phyloP scores from a whole-genome alignment of 192 early-diverging fungal species.

The Rhizophagus sp. region DNA sequence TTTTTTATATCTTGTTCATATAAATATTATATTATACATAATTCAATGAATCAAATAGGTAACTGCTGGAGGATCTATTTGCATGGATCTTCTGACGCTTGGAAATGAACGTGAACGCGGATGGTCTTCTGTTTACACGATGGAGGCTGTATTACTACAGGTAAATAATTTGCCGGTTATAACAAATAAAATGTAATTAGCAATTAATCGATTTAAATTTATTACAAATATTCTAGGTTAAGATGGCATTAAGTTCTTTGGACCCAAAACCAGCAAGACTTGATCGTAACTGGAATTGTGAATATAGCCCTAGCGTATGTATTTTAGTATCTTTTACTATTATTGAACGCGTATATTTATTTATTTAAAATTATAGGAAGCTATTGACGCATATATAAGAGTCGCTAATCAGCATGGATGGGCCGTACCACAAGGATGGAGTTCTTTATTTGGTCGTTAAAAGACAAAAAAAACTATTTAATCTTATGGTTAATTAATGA shows the following conservation, averaged over 20 bases:
- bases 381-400: conserved; percentile 40
- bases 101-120: conserved; percentile 31
- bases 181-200: no score
- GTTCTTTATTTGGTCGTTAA: conserved; percentile 18
- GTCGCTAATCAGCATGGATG: conserved; percentile 40
- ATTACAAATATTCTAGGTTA: conserved; percentile 15
- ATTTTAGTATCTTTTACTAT: neutral
- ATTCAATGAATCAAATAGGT: conserved; percentile 22
- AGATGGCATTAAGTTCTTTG: conserved; percentile 38
- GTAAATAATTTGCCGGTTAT: neutral
- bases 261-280: conserved; percentile 46
- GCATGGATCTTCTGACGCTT: conserved; percentile 42
- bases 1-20: neutral
- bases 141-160: conserved; percentile 42
- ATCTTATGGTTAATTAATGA: neutral
- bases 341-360: neutral
- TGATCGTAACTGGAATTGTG: conserved; percentile 37
- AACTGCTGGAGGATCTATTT: conserved; percentile 46
- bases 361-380: conserved; percentile 30
- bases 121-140: conserved; percentile 35
- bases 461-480: neutral
- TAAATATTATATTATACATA: neutral
- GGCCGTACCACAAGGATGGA: conserved; percentile 31
- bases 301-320: conserved; percentile 33
- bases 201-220: no score